Evolutionary conservation across 305 asterid genomes (phyloP).

Genomic region (Lippia alba): DNA sequence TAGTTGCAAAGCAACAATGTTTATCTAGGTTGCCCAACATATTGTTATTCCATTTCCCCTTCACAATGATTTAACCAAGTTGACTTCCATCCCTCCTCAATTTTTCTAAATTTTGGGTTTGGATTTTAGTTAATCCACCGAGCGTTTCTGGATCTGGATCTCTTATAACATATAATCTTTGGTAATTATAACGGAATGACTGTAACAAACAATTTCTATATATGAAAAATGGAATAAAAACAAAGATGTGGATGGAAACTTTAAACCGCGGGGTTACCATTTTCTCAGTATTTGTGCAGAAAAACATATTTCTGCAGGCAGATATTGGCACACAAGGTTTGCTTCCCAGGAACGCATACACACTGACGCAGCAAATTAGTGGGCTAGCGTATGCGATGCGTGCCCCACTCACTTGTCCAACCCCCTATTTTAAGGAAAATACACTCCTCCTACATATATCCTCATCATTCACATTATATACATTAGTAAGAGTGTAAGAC

Average conservation of each 20-base stretch:
- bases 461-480: too few species aligned
- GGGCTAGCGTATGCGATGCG: background rate
- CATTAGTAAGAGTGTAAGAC: too few species aligned
- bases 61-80: background rate
- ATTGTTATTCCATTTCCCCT: background rate
- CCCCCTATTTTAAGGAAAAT: background rate
- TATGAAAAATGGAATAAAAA: background rate
- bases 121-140: too few species aligned
- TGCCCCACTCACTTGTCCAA: background rate
- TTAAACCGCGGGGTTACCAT: conserved; percentile 45
- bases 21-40: background rate
- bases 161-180: too few species aligned
- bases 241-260: conserved; percentile 32
- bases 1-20: background rate
- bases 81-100: too few species aligned
- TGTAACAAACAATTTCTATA: too few species aligned
- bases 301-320: conserved; percentile 18
- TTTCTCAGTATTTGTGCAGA: conserved; percentile 33
- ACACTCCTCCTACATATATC: background rate
- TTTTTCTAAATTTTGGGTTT: too few species aligned
- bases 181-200: too few species aligned
- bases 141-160: too few species aligned
- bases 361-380: background rate
- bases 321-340: conserved; percentile 13
- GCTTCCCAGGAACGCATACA: conserved; percentile 10